Evolutionary conservation across 176 grass and related monocot genomes (phyloP).

Genomic region (Paspalum vaginatum): DNA sequence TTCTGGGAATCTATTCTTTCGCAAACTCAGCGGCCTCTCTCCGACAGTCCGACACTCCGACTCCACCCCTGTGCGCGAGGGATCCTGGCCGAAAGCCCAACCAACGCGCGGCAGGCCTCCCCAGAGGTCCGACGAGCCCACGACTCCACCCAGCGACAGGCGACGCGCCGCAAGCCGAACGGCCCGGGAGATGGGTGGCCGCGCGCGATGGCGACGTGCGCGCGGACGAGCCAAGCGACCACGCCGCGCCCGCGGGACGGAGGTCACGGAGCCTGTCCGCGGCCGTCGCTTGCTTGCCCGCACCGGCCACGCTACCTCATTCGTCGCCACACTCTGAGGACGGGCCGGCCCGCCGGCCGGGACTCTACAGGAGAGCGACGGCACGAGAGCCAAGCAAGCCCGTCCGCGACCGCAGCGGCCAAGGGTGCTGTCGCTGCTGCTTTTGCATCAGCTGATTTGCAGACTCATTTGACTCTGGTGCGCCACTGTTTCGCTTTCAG

Average conservation of each 20-base stretch:
- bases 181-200: neutral
- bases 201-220: neutral
- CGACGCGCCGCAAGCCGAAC: neutral
- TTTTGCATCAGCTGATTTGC: neutral
- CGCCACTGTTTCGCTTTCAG: neutral
- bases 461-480: neutral
- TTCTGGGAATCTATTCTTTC: too few species aligned
- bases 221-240: neutral
- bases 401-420: neutral
- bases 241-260: neutral
- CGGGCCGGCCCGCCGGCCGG: too few species aligned
- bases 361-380: neutral
- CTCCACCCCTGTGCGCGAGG: too few species aligned
- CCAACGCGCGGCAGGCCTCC: neutral
- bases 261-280: neutral
- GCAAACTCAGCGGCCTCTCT: neutral
- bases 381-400: neutral
- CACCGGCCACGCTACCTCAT: neutral
- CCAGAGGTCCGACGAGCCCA: neutral
- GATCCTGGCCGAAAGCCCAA: neutral
- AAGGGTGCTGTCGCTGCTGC: conserved; percentile 3
- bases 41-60: too few species aligned
- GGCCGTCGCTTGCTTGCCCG: neutral
- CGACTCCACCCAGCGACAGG: neutral
- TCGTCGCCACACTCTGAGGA: neutral